Conservation (phyloP, 306 rosid species). For the Trifolium dubium region DNA sequence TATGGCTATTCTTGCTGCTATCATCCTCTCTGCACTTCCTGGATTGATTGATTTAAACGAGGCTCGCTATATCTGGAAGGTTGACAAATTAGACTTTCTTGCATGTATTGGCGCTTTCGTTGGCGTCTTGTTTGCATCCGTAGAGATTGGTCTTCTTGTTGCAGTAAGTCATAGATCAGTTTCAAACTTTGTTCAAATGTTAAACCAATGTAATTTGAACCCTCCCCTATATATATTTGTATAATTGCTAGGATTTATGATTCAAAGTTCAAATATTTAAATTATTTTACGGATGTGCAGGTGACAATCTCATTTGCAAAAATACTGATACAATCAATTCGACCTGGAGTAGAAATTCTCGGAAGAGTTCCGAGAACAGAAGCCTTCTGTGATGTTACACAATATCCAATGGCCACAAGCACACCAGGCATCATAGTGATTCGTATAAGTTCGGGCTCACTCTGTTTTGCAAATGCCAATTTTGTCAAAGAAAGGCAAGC, state of each 20-base stretch:
- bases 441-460: constrained; percentile 68
- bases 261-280: constrained; percentile 42
- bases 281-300: constrained; percentile 45
- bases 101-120: constrained; percentile 71
- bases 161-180: constrained; percentile 55
- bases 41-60: constrained; percentile 67
- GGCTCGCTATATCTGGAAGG: constrained; percentile 71
- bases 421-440: constrained; percentile 64
- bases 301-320: constrained; percentile 77
- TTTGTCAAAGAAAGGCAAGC: constrained; percentile 78
- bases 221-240: neutral
- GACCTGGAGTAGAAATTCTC: constrained; percentile 73
- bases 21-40: constrained; percentile 78
- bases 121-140: constrained; percentile 70
- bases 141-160: constrained; percentile 72
- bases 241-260: constrained; percentile 16
- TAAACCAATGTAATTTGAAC: no score
- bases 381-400: constrained; percentile 64
- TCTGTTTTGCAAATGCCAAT: constrained; percentile 86
- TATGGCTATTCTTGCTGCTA: constrained; percentile 73
- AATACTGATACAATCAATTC: constrained; percentile 65
- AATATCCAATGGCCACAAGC: constrained; percentile 79
- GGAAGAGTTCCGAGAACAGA: constrained; percentile 81
- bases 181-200: neutral
- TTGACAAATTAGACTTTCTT: constrained; percentile 77